A percentile compares a stretch with the other conserved stretches of the same genome.
These are phyloP conservation scores for Suillus paluster DNA, from an alignment of 768 basidiomycete species.

Conservation along the genomic window DNA sequence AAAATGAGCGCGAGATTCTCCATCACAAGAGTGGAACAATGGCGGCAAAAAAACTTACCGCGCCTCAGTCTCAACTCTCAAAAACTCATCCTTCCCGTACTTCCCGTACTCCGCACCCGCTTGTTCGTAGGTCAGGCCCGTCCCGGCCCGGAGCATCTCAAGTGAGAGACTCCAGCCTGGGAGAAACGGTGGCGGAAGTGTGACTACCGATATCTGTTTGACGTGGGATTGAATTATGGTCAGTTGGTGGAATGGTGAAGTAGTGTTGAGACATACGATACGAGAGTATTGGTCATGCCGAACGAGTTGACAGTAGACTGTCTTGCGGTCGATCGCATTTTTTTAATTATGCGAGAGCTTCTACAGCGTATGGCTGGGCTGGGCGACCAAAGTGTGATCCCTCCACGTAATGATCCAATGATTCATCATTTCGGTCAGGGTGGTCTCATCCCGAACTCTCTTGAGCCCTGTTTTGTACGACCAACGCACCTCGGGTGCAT, in stretches of 20 bases:
- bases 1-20: not conserved
- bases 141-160: slow-evolving; percentile 82
- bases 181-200: slow-evolving; percentile 54
- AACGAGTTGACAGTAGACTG: slow-evolving; percentile 72
- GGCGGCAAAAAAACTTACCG: slow-evolving; percentile 49
- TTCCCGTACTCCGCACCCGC: slow-evolving; percentile 81
- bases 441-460: not conserved
- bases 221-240: not conserved
- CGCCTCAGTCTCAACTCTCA: slow-evolving; percentile 65
- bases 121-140: slow-evolving; percentile 77
- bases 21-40: not conserved
- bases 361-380: slow-evolving; percentile 73
- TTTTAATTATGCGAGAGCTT: slow-evolving; percentile 77
- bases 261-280: slow-evolving; percentile 54
- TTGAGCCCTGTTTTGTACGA: not conserved
- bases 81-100: slow-evolving; percentile 65
- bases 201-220: slow-evolving; percentile 68
- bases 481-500: slow-evolving; percentile 84
- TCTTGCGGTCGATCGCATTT: slow-evolving; percentile 56
- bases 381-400: slow-evolving; percentile 84
- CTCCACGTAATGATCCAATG: slow-evolving; percentile 39
- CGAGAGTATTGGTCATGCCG: slow-evolving; percentile 85
- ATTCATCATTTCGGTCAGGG: not conserved
- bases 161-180: slow-evolving; percentile 60
- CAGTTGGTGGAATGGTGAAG: not conserved